Conservation (phyloP, 768 basidiomycete species). For the Lyophyllum atratum region DNA sequence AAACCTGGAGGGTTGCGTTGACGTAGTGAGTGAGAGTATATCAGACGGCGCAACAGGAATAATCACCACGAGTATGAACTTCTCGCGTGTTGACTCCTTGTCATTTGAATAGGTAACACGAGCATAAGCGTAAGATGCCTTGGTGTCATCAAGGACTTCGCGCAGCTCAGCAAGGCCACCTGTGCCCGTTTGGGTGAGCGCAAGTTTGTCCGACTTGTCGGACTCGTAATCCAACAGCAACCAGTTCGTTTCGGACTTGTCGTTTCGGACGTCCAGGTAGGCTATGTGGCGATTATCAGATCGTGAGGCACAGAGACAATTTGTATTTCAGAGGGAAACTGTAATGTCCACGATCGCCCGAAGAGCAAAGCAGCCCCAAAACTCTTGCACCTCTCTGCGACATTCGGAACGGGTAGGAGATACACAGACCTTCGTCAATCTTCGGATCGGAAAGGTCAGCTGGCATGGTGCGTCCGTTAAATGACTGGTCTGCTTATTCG, state of each 20-base stretch:
- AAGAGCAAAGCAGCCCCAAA: background rate
- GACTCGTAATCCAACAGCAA: constrained; percentile 86
- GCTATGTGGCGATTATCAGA: constrained; percentile 49
- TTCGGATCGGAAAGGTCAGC: constrained; percentile 77
- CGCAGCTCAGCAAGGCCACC: constrained; percentile 81
- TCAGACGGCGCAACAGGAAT: constrained; percentile 21
- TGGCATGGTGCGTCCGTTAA: constrained; percentile 44
- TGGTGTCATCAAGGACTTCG: constrained; percentile 66
- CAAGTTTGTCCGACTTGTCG: constrained; percentile 81
- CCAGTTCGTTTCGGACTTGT: constrained; percentile 91
- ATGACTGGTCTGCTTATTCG: background rate
- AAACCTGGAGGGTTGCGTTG: constrained; percentile 41
- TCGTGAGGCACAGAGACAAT: constrained; percentile 10
- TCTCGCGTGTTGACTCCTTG: constrained; percentile 85
- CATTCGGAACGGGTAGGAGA: background rate
- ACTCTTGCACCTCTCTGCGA: background rate
- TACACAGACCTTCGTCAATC: constrained; percentile 66
- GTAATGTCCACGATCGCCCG: background rate
- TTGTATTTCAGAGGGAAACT: constrained; percentile 8
- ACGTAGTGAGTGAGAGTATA: constrained; percentile 17
- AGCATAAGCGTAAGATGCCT: constrained; percentile 83
- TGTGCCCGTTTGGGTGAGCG: constrained; percentile 75
- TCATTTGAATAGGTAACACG: constrained; percentile 86
- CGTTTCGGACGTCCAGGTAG: constrained; percentile 82
- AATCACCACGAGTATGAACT: constrained; percentile 76